phyloP scores from a whole-genome alignment of 768 basidiomycete species.

The Terana coerulea region DNA sequence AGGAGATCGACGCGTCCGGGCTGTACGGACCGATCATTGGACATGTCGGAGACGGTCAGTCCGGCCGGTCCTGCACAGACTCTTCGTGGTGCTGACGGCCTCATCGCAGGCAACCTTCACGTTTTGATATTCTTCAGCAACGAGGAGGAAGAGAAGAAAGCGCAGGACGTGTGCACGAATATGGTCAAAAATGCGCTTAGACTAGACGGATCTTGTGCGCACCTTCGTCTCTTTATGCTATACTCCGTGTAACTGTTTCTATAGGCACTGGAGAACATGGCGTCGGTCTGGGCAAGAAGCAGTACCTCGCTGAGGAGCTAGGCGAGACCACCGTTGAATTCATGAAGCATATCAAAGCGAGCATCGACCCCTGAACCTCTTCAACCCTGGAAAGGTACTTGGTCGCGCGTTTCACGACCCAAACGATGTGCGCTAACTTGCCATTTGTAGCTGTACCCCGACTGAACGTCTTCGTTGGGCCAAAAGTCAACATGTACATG shows the following conservation, averaged over 20 bases:
- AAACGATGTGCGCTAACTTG: too few species aligned
- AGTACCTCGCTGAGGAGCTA: constrained; percentile 78
- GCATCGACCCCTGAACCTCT: constrained; percentile 64
- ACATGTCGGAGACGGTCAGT: constrained; percentile 68
- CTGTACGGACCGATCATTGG: constrained; percentile 67
- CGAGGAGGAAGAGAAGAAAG: constrained; percentile 32
- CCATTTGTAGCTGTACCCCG: too few species aligned
- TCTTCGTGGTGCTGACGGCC: not conserved
- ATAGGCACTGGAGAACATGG: constrained; percentile 82
- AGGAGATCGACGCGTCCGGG: constrained; percentile 56
- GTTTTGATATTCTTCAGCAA: constrained; percentile 33
- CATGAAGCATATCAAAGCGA: constrained; percentile 78
- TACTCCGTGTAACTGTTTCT: not conserved
- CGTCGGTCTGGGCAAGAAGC: constrained; percentile 80
- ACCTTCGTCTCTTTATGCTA: not conserved
- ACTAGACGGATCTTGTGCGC: constrained; percentile 70
- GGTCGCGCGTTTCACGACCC: too few species aligned
- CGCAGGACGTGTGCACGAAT: constrained; percentile 40
- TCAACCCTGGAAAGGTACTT: constrained; percentile 79
- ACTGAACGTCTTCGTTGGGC: too few species aligned
- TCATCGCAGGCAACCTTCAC: constrained; percentile 39
- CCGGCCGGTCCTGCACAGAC: not conserved
- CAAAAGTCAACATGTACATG: too few species aligned
- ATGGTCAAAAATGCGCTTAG: constrained; percentile 68
- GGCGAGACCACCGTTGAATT: constrained; percentile 78